Base-by-base conservation (phyloP, 345 rosid genomes). In the Diplotaxis tenuifolia region DNA sequence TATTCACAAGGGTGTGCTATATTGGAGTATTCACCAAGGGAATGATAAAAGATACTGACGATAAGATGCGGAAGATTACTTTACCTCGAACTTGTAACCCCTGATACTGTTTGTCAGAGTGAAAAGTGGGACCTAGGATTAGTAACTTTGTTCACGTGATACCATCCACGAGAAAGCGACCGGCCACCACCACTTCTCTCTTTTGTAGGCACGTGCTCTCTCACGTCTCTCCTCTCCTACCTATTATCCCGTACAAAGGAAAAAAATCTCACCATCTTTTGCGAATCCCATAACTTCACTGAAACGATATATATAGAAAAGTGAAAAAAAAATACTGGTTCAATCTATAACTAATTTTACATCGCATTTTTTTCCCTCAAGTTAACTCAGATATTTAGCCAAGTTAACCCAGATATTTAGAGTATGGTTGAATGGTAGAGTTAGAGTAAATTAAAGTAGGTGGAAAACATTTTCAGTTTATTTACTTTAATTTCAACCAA, bases 161-260 rank as follows among this genome's bases (percentile, higher is more conserved):
- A 47, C 53, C 53, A 47, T 45, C 50, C 53, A 47, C 53, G 53
- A 47, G 53, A 47, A 47, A 47, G 53, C 53, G 53, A 47, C 53
- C 53, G 20, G 53, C 10, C 53, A 16, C 53, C 53, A 47, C 53
- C 53, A 7, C 53, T 47, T 47, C 21, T 47, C 53, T 47, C 20
- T 47, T 21, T 47, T 47, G 10, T 2, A 47, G 53, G 53, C 53
- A 47, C 53, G 53, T 47, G 53, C 53, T 47, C 53, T 47, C 53
- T 47, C 53, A 47, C 53, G 9, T 47, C 53, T 47, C 53, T 47
- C 53, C 21, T 47, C 10, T 16, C 53, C 53, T 47, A 38, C 53
- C 53, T 21, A 47, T 47, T 47, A 6, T 6, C 53, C 10, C 53
- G 21, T 7, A 47, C n/a, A n/a, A 32, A 38, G n/a, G n/a, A 25